Evolutionary conservation across 768 basidiomycete species (phyloP), one percentile per base, ranked within the genome.

Genomic region (Gautieria morchelliformis): DNA sequence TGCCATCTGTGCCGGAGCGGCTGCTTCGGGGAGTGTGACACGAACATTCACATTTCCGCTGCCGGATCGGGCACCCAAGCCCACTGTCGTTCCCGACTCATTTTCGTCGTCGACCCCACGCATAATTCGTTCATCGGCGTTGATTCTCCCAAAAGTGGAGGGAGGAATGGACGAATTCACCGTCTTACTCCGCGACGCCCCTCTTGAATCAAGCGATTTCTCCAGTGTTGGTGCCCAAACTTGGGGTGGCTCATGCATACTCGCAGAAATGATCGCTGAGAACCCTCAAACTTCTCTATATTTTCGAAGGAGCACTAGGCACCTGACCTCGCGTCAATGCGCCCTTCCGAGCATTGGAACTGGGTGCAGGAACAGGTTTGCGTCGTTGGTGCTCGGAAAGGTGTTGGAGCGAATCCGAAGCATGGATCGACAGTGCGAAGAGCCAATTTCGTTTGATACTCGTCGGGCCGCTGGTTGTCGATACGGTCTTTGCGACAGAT

Each of bases 211-310:
- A 56, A 70, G 75, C n/a, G 85, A 89, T 62, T 84, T 81, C 60
- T 70, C 73, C 12, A 86, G 83, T 55, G 82, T 91, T 15, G 91
- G 91, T 1, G 83, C 89, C 24, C 91, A 93, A 70, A 93, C 90
- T 0, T 94, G 91, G 92, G 90, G 89, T 4, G 82, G 85, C 10
- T 85, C 89, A 3, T 90, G 85, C 62, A 80, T 93, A 7, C 75
- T 94, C 56, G 80, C 89, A 0, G 85, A 89, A 65, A 77, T 83
- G 70, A 80, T 93, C 41, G 78, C 78, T 3, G 75, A 82, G 30
- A 65, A 74, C 32, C 86, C 89, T 0, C 61, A 3, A 60, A 60
- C 27, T 89, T 85, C 64, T 78, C 78, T 9, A 51, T 51, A 30
- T 51, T 51, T 30, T 52, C 52, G 24, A 32, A 19, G 14, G n/a